Evolutionary conservation across 148 eudicot genomes (phyloP), one percentile per base, ranked within the genome.

Genomic region (Rhododendron ferrugineum): DNA sequence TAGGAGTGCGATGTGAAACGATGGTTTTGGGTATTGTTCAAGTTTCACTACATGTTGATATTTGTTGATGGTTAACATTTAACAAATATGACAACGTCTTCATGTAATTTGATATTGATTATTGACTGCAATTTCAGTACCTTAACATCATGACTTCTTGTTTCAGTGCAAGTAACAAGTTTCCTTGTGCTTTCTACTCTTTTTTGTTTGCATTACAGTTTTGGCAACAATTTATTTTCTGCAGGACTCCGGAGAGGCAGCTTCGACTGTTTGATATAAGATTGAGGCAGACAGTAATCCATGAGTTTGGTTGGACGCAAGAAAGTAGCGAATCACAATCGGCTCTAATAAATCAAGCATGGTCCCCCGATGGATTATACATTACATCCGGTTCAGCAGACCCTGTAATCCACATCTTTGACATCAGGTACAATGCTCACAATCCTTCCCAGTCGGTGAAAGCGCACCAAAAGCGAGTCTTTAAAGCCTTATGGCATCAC

Each of bases 331-430:
- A 97, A 74, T 95, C 98, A 6, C 99, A 95, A 72, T 97, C 99
- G 0, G 99, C 99, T 81, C 86, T 97, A 82, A 95, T 97, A 74
- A 97, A 95, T 80, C 99, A 97, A 88, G 93, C 99, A 11, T 97
- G 99, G 99, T 97, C 99, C 22, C 99, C 99, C 1, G 98, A 97
- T 86, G 99, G 99, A 32, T 82, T 97, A n/a, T 95, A 93, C 86
- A 86, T 97, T 16, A 89, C 98, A 26, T 97, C 98, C 50, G 99
- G 99, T 26, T 95, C 99, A 81, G 98, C 92, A 2, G 99, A 97
- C 79, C 99, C 99, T 0, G 87, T 89, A 85, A 89, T 97, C 75
- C 99, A 97, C 88, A 89, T 97, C 22, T 97, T 97, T 50, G 99
- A 97, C 85, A 97, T 97, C 77, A 86, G 99, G 83, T 95, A 93